A percentile compares a stretch with the other conserved stretches of the same genome.
Evolutionary conservation across 768 basidiomycete species (phyloP).

Genomic region (Xanthoconium purpureum): DNA sequence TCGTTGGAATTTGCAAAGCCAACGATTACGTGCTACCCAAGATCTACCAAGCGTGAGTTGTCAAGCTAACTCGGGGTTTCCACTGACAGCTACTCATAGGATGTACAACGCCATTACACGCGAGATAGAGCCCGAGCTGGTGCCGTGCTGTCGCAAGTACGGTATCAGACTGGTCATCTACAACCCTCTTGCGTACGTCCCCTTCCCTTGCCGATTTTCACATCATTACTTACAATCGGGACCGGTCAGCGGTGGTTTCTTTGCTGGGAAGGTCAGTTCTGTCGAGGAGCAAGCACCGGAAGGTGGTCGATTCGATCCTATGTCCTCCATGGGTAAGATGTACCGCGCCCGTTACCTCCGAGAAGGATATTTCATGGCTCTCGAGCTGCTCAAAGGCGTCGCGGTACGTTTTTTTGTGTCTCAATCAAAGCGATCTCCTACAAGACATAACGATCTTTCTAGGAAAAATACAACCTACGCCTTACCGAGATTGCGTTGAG

Average conservation of each 20-base stretch:
- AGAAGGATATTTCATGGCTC: constrained; percentile 42
- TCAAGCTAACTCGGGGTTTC: not conserved
- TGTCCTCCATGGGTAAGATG: constrained; percentile 38
- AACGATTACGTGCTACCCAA: constrained; percentile 55
- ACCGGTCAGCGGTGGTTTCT: constrained; percentile 4
- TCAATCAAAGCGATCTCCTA: not conserved
- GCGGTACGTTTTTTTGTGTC: constrained; percentile 32
- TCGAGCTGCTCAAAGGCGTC: constrained; percentile 38
- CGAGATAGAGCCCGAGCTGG: constrained; percentile 46
- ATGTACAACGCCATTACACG: constrained; percentile 51
- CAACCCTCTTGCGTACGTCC: constrained; percentile 49
- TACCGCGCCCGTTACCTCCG: constrained; percentile 46
- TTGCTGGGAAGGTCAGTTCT: constrained; percentile 48
- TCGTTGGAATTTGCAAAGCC: constrained; percentile 53
- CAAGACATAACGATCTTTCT: not conserved
- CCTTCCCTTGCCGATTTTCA: not conserved
- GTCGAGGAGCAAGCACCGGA: constrained; percentile 28
- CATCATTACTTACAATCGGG: not conserved
- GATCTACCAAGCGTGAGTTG: constrained; percentile 51
- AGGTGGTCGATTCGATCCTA: constrained; percentile 43
- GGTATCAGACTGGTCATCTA: constrained; percentile 56
- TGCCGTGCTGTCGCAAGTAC: constrained; percentile 57
- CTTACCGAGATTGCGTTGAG: constrained; percentile 55
- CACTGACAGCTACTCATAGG: constrained; percentile 5
- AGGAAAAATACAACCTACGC: constrained; percentile 42